These are phyloP conservation scores for Cryptosporidium parvum DNA, from an alignment of 169 alveolate species.

Conservation along the genomic window DNA sequence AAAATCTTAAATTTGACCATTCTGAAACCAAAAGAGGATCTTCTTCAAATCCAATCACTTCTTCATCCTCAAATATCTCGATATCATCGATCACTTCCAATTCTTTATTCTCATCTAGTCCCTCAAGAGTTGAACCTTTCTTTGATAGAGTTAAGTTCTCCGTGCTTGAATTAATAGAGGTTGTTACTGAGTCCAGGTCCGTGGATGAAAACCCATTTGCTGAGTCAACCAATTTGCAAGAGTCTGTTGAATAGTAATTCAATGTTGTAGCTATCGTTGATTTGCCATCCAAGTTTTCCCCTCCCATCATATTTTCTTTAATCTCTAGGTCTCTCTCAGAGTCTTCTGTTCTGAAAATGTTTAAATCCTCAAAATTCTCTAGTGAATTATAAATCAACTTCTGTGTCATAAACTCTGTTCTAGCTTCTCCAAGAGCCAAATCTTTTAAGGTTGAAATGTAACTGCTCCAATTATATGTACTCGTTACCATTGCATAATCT, in stretches of 20 bases:
- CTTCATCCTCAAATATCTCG: not conserved
- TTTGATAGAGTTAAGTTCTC: slow-evolving; percentile 18
- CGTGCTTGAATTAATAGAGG: slow-evolving; percentile 59
- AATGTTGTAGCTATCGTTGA: not conserved
- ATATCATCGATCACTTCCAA: not conserved
- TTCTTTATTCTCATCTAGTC: not conserved
- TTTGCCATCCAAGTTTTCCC: not conserved
- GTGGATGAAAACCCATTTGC: slow-evolving; percentile 59
- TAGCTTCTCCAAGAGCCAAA: slow-evolving; percentile 20
- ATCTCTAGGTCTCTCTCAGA: slow-evolving; percentile 9
- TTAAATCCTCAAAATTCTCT: not conserved
- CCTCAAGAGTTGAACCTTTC: slow-evolving; percentile 12
- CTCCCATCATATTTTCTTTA: not conserved
- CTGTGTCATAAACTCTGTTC: slow-evolving; percentile 13
- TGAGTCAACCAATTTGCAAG: not conserved
- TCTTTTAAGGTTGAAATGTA: slow-evolving; percentile 14
- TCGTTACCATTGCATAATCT: slow-evolving; percentile 50
- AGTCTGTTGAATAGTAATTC: not conserved
- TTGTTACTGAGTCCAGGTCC: slow-evolving; percentile 51
- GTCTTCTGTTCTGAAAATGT: not conserved
- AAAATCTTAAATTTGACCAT: slow-evolving; percentile 1
- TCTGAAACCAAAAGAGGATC: slow-evolving; percentile 32
- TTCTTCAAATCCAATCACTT: not conserved
- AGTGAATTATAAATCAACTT: slow-evolving; percentile 18
- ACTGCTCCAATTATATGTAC: slow-evolving; percentile 27